Evolutionary conservation across 2,329 filamentous ascomycete species (phyloP).

Genomic region (Paradendryphiella salina): DNA sequence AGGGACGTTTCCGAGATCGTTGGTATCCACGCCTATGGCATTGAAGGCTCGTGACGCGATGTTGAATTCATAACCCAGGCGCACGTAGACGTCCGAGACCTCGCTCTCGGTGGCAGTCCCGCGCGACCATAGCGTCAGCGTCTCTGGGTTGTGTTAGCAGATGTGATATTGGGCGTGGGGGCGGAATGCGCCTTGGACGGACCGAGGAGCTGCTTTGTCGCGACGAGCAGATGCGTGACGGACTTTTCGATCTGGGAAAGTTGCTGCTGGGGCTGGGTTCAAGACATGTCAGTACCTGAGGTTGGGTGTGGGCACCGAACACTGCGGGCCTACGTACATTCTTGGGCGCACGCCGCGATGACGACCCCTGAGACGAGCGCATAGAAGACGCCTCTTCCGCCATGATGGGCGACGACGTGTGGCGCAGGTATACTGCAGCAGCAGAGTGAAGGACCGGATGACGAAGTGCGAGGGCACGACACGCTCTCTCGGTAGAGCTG

Average conservation of each 20-base stretch:
- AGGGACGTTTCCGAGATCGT: conserved; percentile 91
- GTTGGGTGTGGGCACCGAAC: conserved; percentile 11
- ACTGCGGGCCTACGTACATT: conserved; percentile 37
- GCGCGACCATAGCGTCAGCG: conserved; percentile 95
- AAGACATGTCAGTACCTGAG: conserved; percentile 21
- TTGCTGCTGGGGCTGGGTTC: conserved; percentile 66
- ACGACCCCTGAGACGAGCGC: conserved; percentile 53
- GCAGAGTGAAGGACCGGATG: conserved; percentile 16
- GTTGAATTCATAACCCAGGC: conserved; percentile 98
- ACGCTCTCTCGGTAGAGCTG: conserved; percentile 19
- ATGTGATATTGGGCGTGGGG: conserved; percentile 1
- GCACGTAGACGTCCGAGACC: conserved; percentile 97
- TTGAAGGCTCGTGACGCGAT: conserved; percentile 96
- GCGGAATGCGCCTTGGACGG: conserved; percentile 14
- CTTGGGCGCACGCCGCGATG: conserved; percentile 39
- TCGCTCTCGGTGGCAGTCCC: conserved; percentile 88
- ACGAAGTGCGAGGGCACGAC: conserved; percentile 20
- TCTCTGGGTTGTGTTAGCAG: conserved; percentile 60
- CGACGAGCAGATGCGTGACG: conserved; percentile 87
- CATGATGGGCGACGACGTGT: conserved; percentile 21
- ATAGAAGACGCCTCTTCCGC: conserved; percentile 32
- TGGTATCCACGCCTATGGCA: conserved; percentile 93
- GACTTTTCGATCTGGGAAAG: conserved; percentile 99
- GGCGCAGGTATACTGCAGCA: conserved; percentile 25
- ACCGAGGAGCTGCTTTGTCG: conserved; percentile 88